These are phyloP conservation scores for Hypoxylon sp. DNA, from an alignment of 2,329 filamentous ascomycete species.

Conservation along the genomic window DNA sequence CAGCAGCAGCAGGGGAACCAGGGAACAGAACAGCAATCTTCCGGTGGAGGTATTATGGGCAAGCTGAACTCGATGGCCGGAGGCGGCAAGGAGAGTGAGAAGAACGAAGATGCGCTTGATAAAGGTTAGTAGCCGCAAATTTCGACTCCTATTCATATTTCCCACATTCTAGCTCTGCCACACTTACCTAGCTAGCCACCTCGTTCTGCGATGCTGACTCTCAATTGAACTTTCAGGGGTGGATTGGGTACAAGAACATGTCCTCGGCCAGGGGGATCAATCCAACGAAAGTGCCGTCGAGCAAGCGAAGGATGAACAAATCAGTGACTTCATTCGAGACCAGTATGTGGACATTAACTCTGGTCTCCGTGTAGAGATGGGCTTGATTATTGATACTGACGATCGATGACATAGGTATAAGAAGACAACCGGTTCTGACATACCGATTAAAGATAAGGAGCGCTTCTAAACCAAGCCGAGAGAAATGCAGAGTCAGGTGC, in stretches of 20 bases:
- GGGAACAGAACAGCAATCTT: constrained; percentile 51
- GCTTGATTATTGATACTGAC: too few relatives aligned
- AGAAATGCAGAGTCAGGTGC: neutral
- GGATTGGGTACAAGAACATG: constrained; percentile 81
- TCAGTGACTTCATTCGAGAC: constrained; percentile 76
- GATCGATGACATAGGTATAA: constrained; percentile 57
- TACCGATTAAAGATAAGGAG: constrained; percentile 78
- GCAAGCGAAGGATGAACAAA: constrained; percentile 86
- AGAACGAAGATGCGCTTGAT: constrained; percentile 85
- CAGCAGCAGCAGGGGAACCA: constrained; percentile 55
- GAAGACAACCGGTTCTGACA: constrained; percentile 72
- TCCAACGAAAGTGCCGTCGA: constrained; percentile 78
- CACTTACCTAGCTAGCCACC: neutral
- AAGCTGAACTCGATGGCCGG: constrained; percentile 79
- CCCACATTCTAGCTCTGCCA: neutral
- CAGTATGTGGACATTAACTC: constrained; percentile 60
- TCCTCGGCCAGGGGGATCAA: constrained; percentile 77
- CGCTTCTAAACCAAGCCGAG: constrained; percentile 45
- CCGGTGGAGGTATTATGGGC: constrained; percentile 69
- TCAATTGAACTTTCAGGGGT: constrained; percentile 65
- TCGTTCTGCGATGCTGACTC: constrained; percentile 12
- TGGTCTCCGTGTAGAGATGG: too few relatives aligned
- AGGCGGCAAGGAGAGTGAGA: constrained; percentile 79
- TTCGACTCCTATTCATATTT: neutral
- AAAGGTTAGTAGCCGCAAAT: constrained; percentile 68